Conservation (phyloP, 1,284 basidiomycete species). For the Microbotryum violaceum region DNA sequence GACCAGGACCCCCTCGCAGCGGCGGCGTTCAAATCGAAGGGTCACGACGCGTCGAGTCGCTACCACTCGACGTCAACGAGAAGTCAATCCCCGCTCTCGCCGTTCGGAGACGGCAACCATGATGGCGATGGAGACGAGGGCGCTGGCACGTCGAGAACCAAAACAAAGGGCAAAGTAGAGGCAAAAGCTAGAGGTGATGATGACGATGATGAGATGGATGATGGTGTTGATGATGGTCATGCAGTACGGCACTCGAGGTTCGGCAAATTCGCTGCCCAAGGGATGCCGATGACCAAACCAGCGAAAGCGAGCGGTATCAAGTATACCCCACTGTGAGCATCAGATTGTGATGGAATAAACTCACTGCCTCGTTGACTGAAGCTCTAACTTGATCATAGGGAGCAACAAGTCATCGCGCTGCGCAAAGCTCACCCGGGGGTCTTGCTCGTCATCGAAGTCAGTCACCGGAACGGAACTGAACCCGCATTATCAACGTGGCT, state of each 20-base stretch:
- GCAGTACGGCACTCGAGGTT: not conserved
- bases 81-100: not conserved
- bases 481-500: too few relatives aligned
- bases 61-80: not conserved
- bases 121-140: not conserved
- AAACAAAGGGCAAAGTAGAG: slow-evolving; percentile 4
- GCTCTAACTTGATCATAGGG: not conserved
- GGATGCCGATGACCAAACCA: not conserved
- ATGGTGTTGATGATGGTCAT: too few relatives aligned
- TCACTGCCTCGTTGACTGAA: not conserved
- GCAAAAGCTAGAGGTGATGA: slow-evolving; percentile 1
- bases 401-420: slow-evolving; percentile 35
- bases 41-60: not conserved
- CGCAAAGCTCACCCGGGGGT: slow-evolving; percentile 31
- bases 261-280: slow-evolving; percentile 10
- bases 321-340: slow-evolving; percentile 31
- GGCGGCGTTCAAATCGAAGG: not conserved
- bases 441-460: slow-evolving; percentile 32
- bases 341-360: not conserved
- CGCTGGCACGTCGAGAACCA: not conserved
- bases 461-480: slow-evolving; percentile 28
- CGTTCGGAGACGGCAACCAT: not conserved
- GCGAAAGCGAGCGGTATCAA: slow-evolving; percentile 15
- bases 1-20: slow-evolving; percentile 21
- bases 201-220: not conserved